Evolutionary conservation across 495 filamentous ascomycete species (phyloP).

Genomic region (Astrothelium subdiscretum): DNA sequence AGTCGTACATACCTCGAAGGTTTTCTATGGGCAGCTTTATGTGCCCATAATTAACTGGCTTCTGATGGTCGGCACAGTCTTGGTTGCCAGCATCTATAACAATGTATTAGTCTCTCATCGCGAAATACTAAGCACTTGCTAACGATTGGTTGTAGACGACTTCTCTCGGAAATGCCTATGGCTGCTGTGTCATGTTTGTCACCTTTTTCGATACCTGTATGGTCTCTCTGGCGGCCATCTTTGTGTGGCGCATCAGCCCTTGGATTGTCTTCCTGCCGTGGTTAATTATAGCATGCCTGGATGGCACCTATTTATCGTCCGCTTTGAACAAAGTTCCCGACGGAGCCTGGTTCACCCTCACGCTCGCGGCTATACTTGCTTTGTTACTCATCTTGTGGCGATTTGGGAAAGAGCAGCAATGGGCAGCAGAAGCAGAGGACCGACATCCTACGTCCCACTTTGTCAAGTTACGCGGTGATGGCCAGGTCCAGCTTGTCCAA

Average conservation of each 20-base stretch:
- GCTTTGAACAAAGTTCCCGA: conserved; percentile 56
- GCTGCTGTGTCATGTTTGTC: conserved; percentile 61
- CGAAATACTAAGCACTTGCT: not conserved
- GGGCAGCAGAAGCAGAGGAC: conserved; percentile 52
- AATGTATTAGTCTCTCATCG: conserved; percentile 33
- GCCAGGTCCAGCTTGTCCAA: conserved; percentile 10
- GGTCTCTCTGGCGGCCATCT: conserved; percentile 50
- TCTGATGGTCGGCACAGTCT: conserved; percentile 55
- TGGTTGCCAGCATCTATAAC: conserved; percentile 58
- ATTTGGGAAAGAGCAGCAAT: conserved; percentile 62
- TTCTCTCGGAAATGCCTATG: conserved; percentile 30
- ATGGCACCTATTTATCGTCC: conserved; percentile 53
- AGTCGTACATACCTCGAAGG: conserved; percentile 49
- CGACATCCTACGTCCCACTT: conserved; percentile 31
- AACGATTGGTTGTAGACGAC: conserved; percentile 27
- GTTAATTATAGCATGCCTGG: conserved; percentile 46
- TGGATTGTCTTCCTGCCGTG: conserved; percentile 46
- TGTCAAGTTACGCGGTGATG: conserved; percentile 9
- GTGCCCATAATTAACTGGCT: conserved; percentile 61
- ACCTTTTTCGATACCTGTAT: conserved; percentile 64
- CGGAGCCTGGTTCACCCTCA: conserved; percentile 66
- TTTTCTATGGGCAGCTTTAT: conserved; percentile 58
- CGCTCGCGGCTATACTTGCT: conserved; percentile 44
- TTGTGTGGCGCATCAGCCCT: conserved; percentile 51
- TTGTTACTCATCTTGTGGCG: conserved; percentile 55